Conservation (phyloP, 176 grass and related monocot genomes). For the Oryza rufipogon region DNA sequence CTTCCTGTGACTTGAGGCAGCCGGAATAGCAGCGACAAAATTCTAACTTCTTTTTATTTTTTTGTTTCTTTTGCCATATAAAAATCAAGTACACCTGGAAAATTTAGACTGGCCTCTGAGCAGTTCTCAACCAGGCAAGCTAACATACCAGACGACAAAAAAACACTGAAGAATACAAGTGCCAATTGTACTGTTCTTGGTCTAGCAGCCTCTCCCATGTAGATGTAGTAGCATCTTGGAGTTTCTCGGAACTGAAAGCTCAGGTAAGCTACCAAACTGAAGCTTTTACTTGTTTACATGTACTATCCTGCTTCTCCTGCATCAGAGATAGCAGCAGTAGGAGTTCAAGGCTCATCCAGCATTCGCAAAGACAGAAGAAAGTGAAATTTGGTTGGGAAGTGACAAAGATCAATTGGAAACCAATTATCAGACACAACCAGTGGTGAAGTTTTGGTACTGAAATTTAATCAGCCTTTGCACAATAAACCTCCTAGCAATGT, state of each 20-base stretch:
- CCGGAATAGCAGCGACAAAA: not conserved
- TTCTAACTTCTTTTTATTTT: not conserved
- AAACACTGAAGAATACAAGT: slow-evolving; percentile 22
- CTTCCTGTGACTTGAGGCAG: not conserved
- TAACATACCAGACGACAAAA: not conserved
- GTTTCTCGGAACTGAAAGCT: not conserved
- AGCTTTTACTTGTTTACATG: not conserved
- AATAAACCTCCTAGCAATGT: not conserved
- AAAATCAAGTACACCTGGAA: slow-evolving; percentile 7
- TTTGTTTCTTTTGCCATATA: slow-evolving; percentile 26
- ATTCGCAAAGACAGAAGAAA: not conserved
- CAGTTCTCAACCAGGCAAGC: not conserved
- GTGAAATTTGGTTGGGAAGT: not conserved
- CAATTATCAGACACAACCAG: not conserved
- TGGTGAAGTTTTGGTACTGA: not conserved
- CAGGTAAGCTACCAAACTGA: not conserved
- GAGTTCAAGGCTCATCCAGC: not conserved
- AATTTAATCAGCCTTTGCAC: not conserved
- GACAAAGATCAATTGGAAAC: not conserved
- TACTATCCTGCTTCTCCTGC: no score
- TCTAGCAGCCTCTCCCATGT: not conserved
- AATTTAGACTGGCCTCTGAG: not conserved
- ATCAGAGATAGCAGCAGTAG: not conserved
- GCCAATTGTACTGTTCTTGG: slow-evolving; percentile 12
- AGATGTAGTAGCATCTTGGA: no score